Conservation (phyloP, 2,329 filamentous ascomycete genomes). For the Colletotrichum euphorbiae region DNA sequence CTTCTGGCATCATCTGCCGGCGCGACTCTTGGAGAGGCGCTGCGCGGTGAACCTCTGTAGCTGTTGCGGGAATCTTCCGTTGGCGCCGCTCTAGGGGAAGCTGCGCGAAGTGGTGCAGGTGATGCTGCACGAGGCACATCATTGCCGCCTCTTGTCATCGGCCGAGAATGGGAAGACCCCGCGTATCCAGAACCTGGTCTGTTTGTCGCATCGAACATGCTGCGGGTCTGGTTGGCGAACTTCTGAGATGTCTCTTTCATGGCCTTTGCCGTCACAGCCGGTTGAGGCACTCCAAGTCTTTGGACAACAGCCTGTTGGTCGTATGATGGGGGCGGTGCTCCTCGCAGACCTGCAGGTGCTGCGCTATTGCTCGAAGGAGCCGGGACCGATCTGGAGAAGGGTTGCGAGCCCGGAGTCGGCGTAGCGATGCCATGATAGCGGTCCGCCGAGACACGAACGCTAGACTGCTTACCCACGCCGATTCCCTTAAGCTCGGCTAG, state of each 20-base stretch:
- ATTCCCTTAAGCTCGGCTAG: constrained; percentile 93
- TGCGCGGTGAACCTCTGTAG: constrained; percentile 66
- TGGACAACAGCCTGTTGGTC: constrained; percentile 75
- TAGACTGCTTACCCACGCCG: constrained; percentile 79
- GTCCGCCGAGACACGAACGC: constrained; percentile 90
- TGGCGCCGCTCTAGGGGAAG: constrained; percentile 71
- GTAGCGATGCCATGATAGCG: constrained; percentile 94
- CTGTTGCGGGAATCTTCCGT: constrained; percentile 57
- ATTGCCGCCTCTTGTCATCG: constrained; percentile 66
- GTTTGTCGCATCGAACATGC: constrained; percentile 70
- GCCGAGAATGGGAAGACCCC: constrained; percentile 61
- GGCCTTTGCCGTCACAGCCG: constrained; percentile 90
- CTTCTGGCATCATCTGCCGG: constrained; percentile 59
- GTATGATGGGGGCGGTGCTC: constrained; percentile 89
- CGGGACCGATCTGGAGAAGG: constrained; percentile 57
- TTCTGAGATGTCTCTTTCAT: constrained; percentile 97
- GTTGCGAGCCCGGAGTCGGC: constrained; percentile 70
- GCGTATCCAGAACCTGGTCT: constrained; percentile 53
- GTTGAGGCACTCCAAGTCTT: constrained; percentile 87
- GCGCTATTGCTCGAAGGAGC: constrained; percentile 53
- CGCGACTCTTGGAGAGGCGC: constrained; percentile 70
- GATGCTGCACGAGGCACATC: constrained; percentile 72
- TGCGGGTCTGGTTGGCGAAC: constrained; percentile 85
- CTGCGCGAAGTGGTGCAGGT: constrained; percentile 73
- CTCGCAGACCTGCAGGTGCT: constrained; percentile 69